phyloP scores from a whole-genome alignment of 371 early-diverging fungal species.

The Circinella umbellata region DNA sequence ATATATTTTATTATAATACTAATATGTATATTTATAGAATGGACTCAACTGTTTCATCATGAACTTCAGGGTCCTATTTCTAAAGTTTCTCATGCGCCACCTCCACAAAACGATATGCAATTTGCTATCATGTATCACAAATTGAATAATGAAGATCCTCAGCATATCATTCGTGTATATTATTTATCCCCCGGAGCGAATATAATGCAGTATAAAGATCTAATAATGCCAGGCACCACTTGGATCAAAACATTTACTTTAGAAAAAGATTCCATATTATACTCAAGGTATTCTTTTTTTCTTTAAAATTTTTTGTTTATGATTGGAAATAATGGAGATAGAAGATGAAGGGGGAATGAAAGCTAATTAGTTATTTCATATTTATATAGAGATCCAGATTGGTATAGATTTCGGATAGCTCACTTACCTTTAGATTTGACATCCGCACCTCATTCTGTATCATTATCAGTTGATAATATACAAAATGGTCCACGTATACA shows the following conservation, averaged over 20 bases:
- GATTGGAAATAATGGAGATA: too few relatives aligned
- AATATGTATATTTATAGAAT: conserved; percentile 21
- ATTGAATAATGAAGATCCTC: conserved; percentile 35
- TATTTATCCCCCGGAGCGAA: conserved; percentile 20
- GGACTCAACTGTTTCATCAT: conserved; percentile 36
- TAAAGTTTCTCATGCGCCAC: conserved; percentile 24
- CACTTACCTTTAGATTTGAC: conserved; percentile 31
- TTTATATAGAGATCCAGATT: conserved; percentile 43
- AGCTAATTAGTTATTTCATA: not conserved
- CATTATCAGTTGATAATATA: conserved; percentile 15
- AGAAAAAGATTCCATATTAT: conserved; percentile 35
- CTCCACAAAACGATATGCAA: conserved; percentile 12
- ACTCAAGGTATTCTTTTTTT: conserved; percentile 35
- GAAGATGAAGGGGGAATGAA: not conserved
- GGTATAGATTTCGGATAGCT: conserved; percentile 38
- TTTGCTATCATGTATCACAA: conserved; percentile 44
- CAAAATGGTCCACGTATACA: conserved; percentile 30
- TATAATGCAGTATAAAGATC: conserved; percentile 42
- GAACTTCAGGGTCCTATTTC: conserved; percentile 37
- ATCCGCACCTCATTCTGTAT: conserved; percentile 26
- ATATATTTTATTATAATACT: not conserved
- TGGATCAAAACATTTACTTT: conserved; percentile 42
- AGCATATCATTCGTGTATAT: conserved; percentile 41
- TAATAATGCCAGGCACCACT: conserved; percentile 42
- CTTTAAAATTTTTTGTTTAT: not conserved